These are phyloP conservation scores for Fusarium redolens DNA, from an alignment of 2,329 filamentous ascomycete genomes.

Conservation along the genomic window DNA sequence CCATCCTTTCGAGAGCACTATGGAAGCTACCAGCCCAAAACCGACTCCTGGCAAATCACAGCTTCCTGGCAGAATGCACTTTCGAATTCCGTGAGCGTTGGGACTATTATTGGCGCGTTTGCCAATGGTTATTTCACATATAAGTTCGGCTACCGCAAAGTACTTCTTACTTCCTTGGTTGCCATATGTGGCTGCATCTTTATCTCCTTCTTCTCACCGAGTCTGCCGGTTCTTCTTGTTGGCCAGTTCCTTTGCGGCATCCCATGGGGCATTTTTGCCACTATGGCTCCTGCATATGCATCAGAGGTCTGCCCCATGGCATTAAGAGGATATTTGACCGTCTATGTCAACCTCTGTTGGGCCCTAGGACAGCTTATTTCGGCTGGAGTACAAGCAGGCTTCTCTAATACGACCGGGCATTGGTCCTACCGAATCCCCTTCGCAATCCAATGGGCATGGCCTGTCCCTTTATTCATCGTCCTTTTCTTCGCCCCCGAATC, in stretches of 20 bases:
- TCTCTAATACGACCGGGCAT: conserved; percentile 35
- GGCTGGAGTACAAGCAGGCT: conserved; percentile 45
- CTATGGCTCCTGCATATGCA: conserved; percentile 56
- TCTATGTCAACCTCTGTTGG: conserved; percentile 58
- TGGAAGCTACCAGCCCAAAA: conserved; percentile 32
- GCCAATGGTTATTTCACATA: conserved; percentile 41
- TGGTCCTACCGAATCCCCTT: conserved; percentile 54
- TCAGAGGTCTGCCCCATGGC: conserved; percentile 58
- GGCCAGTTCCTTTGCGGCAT: conserved; percentile 61
- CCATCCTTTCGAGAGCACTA: conserved; percentile 45
- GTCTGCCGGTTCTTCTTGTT: conserved; percentile 55
- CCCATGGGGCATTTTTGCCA: conserved; percentile 57
- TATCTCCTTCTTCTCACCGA: conserved; percentile 50
- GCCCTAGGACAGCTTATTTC: conserved; percentile 56
- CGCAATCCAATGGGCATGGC: conserved; percentile 54
- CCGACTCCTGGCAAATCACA: conserved; percentile 18
- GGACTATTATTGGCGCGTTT: conserved; percentile 35
- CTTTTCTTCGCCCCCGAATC: conserved; percentile 49
- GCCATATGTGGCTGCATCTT: conserved; percentile 44
- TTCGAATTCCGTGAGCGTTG: conserved; percentile 22
- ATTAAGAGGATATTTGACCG: conserved; percentile 55
- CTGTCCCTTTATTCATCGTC: conserved; percentile 44
- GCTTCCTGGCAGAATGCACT: conserved; percentile 27
- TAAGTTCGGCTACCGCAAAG: conserved; percentile 53
- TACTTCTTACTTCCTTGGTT: conserved; percentile 57